phyloP scores from a whole-genome alignment of 192 early-diverging fungal species.

The Diversispora epigaea region DNA sequence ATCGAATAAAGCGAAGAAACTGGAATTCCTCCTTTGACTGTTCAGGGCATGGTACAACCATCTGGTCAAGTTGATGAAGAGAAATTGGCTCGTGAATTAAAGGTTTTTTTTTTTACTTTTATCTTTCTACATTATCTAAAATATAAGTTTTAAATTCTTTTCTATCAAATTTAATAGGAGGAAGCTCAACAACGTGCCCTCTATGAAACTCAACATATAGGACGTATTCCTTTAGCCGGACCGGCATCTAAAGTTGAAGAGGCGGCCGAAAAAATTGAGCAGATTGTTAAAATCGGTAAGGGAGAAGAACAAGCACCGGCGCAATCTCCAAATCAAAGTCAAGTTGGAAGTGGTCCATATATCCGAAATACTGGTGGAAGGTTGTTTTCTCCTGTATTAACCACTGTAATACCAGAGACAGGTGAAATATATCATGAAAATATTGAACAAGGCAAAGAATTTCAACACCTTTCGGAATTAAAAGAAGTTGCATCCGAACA shows the following conservation, averaged over 20 bases:
- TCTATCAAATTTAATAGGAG: background rate
- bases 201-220: background rate
- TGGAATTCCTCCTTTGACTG: background rate
- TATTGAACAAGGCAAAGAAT: too few relatives aligned
- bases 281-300: background rate
- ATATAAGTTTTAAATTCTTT: background rate
- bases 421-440: too few relatives aligned
- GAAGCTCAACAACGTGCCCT: background rate
- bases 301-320: background rate
- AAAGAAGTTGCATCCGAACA: too few relatives aligned
- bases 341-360: too few relatives aligned
- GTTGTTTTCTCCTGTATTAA: too few relatives aligned
- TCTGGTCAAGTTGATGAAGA: background rate
- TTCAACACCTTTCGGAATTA: too few relatives aligned
- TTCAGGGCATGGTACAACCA: background rate
- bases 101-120: background rate
- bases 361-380: too few relatives aligned
- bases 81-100: background rate
- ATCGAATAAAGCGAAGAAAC: constrained; percentile 1
- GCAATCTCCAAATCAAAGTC: background rate
- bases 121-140: background rate
- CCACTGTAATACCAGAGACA: too few relatives aligned
- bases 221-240: background rate
- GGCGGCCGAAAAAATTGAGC: constrained; percentile 5
- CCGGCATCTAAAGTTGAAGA: background rate